Percentiles rank a stretch among this genome's conserved stretches.
Evolutionary conservation across 202 grass and related monocot species (phyloP).

Genomic region (Musa balbisiana): DNA sequence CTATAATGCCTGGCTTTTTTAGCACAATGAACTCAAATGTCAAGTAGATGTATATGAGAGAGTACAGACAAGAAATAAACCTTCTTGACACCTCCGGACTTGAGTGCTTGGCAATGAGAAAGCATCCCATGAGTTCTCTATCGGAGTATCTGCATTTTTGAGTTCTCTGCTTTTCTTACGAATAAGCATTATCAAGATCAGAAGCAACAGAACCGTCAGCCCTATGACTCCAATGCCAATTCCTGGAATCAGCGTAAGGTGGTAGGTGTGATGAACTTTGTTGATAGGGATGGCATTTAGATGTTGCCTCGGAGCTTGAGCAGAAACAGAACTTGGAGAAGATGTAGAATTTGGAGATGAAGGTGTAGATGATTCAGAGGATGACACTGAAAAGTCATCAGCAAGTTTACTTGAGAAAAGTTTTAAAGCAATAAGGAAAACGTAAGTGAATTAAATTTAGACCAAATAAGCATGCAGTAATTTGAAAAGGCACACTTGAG

Average conservation of each 20-base stretch:
- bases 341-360: conserved; percentile 44
- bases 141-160: conserved; percentile 40
- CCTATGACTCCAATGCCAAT: conserved; percentile 87
- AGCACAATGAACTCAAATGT: background rate
- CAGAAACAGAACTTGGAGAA: conserved; percentile 40
- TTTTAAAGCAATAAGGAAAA: background rate
- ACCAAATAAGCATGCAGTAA: too few species aligned
- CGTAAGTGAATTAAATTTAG: too few species aligned
- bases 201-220: conserved; percentile 53
- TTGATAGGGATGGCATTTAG: conserved; percentile 7
- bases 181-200: conserved; percentile 64
- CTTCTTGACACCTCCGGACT: conserved; percentile 62
- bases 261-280: conserved; percentile 42
- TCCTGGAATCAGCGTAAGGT: conserved; percentile 68
- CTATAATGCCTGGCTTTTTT: background rate
- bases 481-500: too few species aligned
- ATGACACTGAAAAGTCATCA: conserved; percentile 32
- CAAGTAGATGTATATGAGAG: background rate
- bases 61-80: conserved; percentile 34
- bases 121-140: conserved; percentile 43
- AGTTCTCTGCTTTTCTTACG: conserved; percentile 67
- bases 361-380: conserved; percentile 28
- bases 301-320: conserved; percentile 30
- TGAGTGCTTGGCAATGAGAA: conserved; percentile 38
- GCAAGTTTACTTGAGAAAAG: background rate